Conservation (phyloP, 176 grass and related monocot genomes). For the Puya raimondii region DNA sequence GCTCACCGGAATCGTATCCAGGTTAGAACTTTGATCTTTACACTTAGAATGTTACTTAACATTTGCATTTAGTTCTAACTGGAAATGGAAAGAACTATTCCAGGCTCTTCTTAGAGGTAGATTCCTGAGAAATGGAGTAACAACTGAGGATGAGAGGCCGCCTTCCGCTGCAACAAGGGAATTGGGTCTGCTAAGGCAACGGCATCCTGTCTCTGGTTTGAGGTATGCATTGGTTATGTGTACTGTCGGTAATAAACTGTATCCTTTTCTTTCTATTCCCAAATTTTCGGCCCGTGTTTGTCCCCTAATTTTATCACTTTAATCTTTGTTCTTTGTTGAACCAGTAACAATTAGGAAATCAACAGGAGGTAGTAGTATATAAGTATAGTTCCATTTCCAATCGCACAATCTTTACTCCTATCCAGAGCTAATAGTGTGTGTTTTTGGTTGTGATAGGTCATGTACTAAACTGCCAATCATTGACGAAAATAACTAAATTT, state of each 20-base stretch:
- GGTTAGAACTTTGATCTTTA: conserved; percentile 22
- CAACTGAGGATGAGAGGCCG: conserved; percentile 55
- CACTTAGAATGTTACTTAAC: not conserved
- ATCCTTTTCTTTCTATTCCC: not conserved
- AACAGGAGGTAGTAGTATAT: no score
- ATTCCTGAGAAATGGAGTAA: conserved; percentile 57
- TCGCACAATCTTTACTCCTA: no score
- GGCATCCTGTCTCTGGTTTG: conserved; percentile 68
- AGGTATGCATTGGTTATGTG: conserved; percentile 27
- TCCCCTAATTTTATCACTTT: no score
- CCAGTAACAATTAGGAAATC: no score
- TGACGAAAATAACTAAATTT: no score
- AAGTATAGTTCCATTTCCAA: no score
- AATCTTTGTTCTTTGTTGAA: no score
- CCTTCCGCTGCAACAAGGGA: conserved; percentile 60
- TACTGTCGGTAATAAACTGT: not conserved
- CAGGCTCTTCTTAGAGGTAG: conserved; percentile 85
- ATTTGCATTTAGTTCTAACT: not conserved
- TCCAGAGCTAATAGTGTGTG: no score
- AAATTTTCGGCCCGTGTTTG: no score
- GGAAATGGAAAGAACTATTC: not conserved
- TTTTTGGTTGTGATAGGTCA: no score
- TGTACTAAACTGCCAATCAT: no score
- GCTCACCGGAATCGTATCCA: conserved; percentile 88
- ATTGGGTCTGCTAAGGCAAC: conserved; percentile 69